Evolutionary conservation across 2,329 filamentous ascomycete genomes (phyloP), one percentile per base, ranked within the genome.

Genomic region (Colletotrichum siamense): DNA sequence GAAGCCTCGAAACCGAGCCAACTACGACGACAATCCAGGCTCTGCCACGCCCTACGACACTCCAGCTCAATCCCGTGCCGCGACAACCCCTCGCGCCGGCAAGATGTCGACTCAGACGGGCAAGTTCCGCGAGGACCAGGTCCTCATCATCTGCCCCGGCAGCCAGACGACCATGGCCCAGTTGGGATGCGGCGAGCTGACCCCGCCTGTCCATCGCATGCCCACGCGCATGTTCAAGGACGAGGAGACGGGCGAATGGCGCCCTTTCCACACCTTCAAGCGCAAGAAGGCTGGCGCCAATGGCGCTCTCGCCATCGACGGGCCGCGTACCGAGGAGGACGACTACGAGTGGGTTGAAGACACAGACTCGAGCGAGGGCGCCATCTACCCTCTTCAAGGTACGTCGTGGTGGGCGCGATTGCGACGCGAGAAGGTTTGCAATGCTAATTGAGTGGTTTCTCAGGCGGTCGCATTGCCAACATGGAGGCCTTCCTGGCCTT

Each of bases 201-300:
- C 96, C 44, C 96, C 96, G 59, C 95, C 97, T n/a, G 91, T 93
- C 77, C 92, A 95, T 84, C 95, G 96, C 79, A 91, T 99, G 79
- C 93, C 95, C 36, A 98, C 96, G 85, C 94, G 97, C 87, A 98
- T 99, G 96, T 99, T 99, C 69, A 92, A 93, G 79, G 96, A 98
- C 82, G 90, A 91, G 70, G 95, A 95, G 75, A 93, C 94, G 82
- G 96, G 92, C 82, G 94, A 96, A 36, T 92, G 89, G 87, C 84
- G 88, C 82, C 96, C 96, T 3, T 94, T 95, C 81, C 94, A 95
- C 82, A 94, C 97, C 30, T 94, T 93, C 70, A 93, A 89, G 86
- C 89, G 89, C 79, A 91, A 87, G 83, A 93, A 89, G 87, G 83
- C 85, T 34, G 78, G 78, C 62, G 59, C 62, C 66, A 70, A 74